Conservation (phyloP, 345 rosid genomes). For the Eucalyptus camaldulensis region DNA sequence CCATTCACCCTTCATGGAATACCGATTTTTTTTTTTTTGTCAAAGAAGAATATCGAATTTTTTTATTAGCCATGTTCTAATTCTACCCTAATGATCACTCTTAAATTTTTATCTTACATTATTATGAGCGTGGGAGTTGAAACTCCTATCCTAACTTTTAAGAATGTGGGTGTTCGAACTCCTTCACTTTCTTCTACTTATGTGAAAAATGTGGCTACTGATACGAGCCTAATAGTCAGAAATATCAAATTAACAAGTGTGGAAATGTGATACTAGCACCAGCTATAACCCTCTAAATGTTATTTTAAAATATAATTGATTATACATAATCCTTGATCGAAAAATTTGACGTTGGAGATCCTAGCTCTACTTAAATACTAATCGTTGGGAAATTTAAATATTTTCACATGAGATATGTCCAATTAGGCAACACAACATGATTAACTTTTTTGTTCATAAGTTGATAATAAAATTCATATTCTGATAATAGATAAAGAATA, state of each 20-base stretch:
- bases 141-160: fast-evolving
- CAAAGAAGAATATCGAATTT: no score
- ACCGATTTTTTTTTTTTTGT: no score
- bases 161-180: fast-evolving
- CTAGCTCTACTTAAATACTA: not conserved
- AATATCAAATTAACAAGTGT: no score
- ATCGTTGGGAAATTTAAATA: no score
- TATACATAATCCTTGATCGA: fast-evolving
- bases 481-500: not conserved
- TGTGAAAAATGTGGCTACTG: fast-evolving
- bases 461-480: not conserved
- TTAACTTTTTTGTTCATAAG: no score
- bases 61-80: fast-evolving
- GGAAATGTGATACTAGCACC: not conserved
- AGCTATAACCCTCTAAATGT: fast-evolving
- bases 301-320: no score
- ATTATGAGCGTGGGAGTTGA: fast-evolving
- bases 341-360: no score
- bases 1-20: no score
- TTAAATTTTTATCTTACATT: no score
- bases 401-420: not conserved
- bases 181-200: fast-evolving
- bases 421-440: not conserved
- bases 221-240: fast-evolving
- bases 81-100: fast-evolving